Base-by-base conservation (phyloP, 805 yeast genomes). In the Metschnikowia continentalis region DNA sequence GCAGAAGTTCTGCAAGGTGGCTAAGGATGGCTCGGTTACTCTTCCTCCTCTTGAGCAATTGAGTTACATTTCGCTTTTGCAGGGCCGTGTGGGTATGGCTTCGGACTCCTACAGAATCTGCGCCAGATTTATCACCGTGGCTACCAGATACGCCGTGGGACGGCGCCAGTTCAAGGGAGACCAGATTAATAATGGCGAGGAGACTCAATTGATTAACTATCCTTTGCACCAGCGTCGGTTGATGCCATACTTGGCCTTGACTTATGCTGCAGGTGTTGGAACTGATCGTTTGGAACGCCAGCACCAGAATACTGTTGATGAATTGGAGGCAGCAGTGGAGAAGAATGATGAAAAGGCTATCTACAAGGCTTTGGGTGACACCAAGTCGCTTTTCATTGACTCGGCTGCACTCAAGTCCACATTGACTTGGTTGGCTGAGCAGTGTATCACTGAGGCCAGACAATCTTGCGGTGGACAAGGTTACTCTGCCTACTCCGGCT, bases 401-500 rank as follows among this genome's bases (percentile, higher is more conserved):
- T 72, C 77, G 33, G 77, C 75, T 49, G 69, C 77, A 11, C 62
- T 74, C 61, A 74, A 74, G 62, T 65, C 77, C 14, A 72, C 78
- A 32, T 63, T 66, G 59, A 74, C 78, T 36, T 74, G 78, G 78
- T 61, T 67, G 52, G 71, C 73, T 30, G 74, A 75, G 51, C 72
- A 66, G 35, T 62, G 72, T 48, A 73, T 74, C 49, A 72, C 72
- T 52, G 70, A 74, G 59, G 52, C 68, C 36, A 68, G 78, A 61
- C 78, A 74, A 61, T 65, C 77, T 23, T 74, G 78, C 62, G 78
- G 78, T 60, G 78, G 78, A 47, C 77, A 70, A 58, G 78, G 78
- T 53, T 74, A 74, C 67, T 70, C 76, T 37, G 57, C 72, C 35
- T 74, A 74, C 65, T 66, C 66, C 53, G 78, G 77, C 22, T 74